These are phyloP conservation scores for Sphagnum magellanicum DNA, from an alignment of 228 moss, liverwort and hornwort genomes.

Conservation along the genomic window DNA sequence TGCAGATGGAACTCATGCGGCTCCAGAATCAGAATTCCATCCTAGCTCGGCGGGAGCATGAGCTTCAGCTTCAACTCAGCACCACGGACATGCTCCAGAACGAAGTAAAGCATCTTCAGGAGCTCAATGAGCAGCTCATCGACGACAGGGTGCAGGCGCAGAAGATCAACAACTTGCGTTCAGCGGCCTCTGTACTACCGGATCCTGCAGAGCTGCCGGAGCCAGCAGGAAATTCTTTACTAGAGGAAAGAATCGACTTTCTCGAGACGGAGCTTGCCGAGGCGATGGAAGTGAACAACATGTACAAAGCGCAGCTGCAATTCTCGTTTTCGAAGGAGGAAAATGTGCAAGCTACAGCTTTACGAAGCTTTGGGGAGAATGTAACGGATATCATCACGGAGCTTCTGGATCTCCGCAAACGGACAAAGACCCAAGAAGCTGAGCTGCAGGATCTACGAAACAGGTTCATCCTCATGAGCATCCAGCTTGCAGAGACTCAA, in stretches of 20 bases:
- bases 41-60: neutral
- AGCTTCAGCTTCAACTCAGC: slow-evolving; percentile 4
- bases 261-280: slow-evolving; percentile 3
- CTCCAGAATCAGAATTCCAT: slow-evolving; percentile 4
- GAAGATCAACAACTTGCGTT: neutral
- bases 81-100: slow-evolving; percentile 7
- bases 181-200: too few species aligned
- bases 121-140: slow-evolving; percentile 5
- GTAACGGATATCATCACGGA: neutral
- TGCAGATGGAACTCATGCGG: slow-evolving; percentile 4
- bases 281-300: slow-evolving; percentile 5
- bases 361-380: neutral
- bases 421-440: neutral
- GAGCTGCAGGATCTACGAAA: slow-evolving; percentile 3
- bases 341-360: neutral
- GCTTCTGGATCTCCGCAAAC: neutral
- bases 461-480: slow-evolving; percentile 5
- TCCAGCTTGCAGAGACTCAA: slow-evolving; percentile 1
- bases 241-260: neutral
- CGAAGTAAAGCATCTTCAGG: slow-evolving; percentile 4
- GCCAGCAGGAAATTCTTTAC: neutral
- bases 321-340: neutral
- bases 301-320: slow-evolving; percentile 5
- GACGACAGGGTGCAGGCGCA: neutral
- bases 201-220: too few species aligned